phyloP scores from a whole-genome alignment of 176 grass and related monocot species.

The Metroxylon sagu region DNA sequence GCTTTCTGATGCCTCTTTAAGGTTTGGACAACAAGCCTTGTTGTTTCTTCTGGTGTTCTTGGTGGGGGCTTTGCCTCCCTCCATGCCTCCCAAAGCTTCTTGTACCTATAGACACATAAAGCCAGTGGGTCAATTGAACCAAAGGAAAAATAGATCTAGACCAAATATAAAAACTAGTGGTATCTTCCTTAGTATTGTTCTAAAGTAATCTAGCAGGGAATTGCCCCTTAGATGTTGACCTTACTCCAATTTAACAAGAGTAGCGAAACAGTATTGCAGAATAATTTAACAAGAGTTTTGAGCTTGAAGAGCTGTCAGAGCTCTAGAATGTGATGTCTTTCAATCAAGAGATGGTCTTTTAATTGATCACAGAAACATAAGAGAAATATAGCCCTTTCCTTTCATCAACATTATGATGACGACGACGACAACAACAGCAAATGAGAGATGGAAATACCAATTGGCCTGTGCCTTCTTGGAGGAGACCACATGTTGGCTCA shows the following conservation, averaged over 20 bases:
- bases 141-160: not conserved
- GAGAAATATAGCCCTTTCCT: too few species aligned
- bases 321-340: too few species aligned
- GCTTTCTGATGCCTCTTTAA: constrained; percentile 96
- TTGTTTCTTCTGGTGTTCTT: constrained; percentile 64
- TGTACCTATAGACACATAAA: constrained; percentile 48
- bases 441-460: constrained; percentile 29
- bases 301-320: too few species aligned
- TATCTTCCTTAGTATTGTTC: too few species aligned
- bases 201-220: too few species aligned
- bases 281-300: too few species aligned
- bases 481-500: constrained; percentile 62
- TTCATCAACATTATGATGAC: not conserved
- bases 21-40: constrained; percentile 52
- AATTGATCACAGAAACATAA: too few species aligned
- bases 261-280: too few species aligned
- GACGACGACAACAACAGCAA: not conserved
- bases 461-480: constrained; percentile 88
- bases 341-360: too few species aligned
- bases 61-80: constrained; percentile 65
- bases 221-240: too few species aligned
- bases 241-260: too few species aligned
- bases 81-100: constrained; percentile 74
- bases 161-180: not conserved
- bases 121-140: too few species aligned